Conservation (phyloP, 1,284 basidiomycete genomes). For the Exobasidium cylindrosporum region DNA sequence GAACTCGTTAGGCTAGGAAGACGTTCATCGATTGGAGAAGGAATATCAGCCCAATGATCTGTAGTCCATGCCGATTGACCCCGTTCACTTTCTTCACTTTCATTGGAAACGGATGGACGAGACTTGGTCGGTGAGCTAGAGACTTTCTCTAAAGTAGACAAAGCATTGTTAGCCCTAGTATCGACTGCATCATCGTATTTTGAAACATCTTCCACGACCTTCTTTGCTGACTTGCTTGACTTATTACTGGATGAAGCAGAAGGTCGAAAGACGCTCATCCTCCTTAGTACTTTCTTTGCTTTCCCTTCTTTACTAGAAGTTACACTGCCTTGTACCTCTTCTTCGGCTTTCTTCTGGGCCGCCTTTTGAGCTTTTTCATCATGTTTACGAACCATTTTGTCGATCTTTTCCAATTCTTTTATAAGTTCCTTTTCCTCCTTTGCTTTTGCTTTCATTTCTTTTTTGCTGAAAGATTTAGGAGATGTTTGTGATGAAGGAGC, state of each 20-base stretch:
- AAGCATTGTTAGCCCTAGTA: not conserved
- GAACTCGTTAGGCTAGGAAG: not conserved
- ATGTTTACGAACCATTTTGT: slow-evolving; percentile 36
- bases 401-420: slow-evolving; percentile 30
- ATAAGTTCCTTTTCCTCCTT: slow-evolving; percentile 39
- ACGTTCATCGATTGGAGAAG: not conserved
- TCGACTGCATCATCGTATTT: too few species aligned
- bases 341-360: slow-evolving; percentile 19
- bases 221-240: not conserved
- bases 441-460: slow-evolving; percentile 30
- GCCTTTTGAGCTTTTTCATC: slow-evolving; percentile 23
- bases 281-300: slow-evolving; percentile 23
- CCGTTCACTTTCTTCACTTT: not conserved
- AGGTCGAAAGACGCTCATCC: not conserved
- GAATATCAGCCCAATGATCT: not conserved
- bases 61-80: not conserved
- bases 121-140: not conserved
- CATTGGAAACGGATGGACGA: not conserved
- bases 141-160: not conserved
- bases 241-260: not conserved
- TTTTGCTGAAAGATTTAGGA: slow-evolving; percentile 21
- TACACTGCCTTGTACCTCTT: slow-evolving; percentile 14
- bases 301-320: slow-evolving; percentile 17
- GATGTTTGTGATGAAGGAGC: slow-evolving; percentile 12
- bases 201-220: not conserved